Base-by-base conservation (phyloP, 164 flowering plant species). In the Stephania cephalantha region DNA sequence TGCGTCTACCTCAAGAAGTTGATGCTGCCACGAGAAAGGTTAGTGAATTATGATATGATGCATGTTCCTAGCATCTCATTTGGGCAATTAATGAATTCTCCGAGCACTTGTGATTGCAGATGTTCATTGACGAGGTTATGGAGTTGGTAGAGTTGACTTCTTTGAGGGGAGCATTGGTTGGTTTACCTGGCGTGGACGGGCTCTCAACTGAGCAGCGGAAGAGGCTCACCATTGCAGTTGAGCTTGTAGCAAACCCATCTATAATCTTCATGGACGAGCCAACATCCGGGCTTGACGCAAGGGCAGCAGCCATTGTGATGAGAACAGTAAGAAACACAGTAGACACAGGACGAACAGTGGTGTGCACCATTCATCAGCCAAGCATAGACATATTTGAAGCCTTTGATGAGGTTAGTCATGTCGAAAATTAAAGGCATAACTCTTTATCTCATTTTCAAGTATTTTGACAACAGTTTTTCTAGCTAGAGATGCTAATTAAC, bases 291-390 rank as follows among this genome's bases (percentile, higher is more conserved):
- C 82, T 86, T 9, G 89, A 85, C 82, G 87, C 89, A 18, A 80
- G 89, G 75, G 89, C 89, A 5, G 89, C 89, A 15, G 89, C 89
- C 35, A 86, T 86, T 78, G 89, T 86, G 74, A 86, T 86, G 89
- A 83, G 89, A 77, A 80, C 89, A 1, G 86, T 86, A 42, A 82
- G 89, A 71, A 86, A 86, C 79, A 86, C 87, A 1, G 89, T 86
- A 7, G 83, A 86, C 75, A 86, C 89, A 0, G 89, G 89, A 50
- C 77, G 89, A 74, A 87, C 87, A 8, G 89, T 87, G 13, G 89
- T 87, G 22, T 87, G 89, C 86, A 87, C 89, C 64, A 87, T 87
- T 52, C 89, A 87, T 78, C 89, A 87, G 78, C 89, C 89, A 15
- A 87, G 89, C 77, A 85, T 87, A 45, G 87, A 86, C 79, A 85